Evolutionary conservation across 129 eudicot species (phyloP).

Genomic region (Flaveria sonorensis): DNA sequence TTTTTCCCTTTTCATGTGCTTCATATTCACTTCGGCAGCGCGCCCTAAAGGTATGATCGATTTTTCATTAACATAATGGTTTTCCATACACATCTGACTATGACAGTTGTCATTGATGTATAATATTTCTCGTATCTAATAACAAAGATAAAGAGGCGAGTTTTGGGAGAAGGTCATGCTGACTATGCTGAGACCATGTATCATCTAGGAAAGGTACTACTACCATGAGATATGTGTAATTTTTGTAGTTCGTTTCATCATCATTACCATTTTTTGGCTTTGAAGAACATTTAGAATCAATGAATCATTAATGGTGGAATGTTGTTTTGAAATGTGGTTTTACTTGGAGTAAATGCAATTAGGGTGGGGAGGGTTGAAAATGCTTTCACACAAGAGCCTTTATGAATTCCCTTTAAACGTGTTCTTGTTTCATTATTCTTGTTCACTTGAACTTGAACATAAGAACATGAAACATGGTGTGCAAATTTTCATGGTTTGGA

Average conservation of each 20-base stretch:
- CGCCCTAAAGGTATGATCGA: conserved; percentile 69
- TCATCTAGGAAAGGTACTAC: conserved; percentile 88
- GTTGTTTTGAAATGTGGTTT: conserved; percentile 8
- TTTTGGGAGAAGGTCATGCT: conserved; percentile 74
- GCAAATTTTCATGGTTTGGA: background rate
- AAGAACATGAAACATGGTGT: conserved; percentile 2
- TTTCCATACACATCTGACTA: conserved; percentile 10
- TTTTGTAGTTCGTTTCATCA: conserved; percentile 1
- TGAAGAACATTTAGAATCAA: conserved; percentile 1
- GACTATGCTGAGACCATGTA: conserved; percentile 98
- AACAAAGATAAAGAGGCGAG: conserved; percentile 82
- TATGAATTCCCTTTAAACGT: background rate
- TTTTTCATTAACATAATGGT: background rate
- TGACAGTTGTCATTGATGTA: conserved; percentile 6
- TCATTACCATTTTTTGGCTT: background rate
- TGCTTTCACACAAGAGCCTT: conserved; percentile 11
- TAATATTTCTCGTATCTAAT: conserved; percentile 15
- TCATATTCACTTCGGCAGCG: conserved; percentile 51
- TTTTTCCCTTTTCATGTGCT: conserved; percentile 34
- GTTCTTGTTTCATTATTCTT: background rate
- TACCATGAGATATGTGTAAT: conserved; percentile 18
- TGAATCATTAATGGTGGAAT: background rate
- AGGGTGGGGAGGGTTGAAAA: conserved; percentile 8
- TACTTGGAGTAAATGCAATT: background rate
- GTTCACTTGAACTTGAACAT: background rate